These are phyloP conservation scores for Sisymbrium altissimum DNA, from an alignment of 345 rosid genomes.

Conservation along the genomic window DNA sequence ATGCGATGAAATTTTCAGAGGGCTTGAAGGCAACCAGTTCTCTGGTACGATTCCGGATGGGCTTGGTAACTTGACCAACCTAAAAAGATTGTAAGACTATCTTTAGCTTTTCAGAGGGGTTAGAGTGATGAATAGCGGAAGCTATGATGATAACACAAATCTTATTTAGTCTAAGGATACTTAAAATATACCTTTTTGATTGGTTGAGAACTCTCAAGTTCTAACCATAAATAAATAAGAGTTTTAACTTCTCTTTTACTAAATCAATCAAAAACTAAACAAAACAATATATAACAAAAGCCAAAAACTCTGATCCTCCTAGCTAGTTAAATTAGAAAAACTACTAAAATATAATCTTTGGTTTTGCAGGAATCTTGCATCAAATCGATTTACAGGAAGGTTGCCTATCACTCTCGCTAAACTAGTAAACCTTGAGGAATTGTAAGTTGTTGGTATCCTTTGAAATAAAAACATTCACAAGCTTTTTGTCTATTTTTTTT, in stretches of 20 bases:
- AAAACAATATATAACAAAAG: too few relatives aligned
- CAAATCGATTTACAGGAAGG: slow-evolving; percentile 39
- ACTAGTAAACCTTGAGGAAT: slow-evolving; percentile 30
- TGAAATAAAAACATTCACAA: not conserved
- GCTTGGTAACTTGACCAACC: slow-evolving; percentile 34
- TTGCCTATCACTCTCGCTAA: slow-evolving; percentile 33
- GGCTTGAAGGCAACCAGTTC: not conserved
- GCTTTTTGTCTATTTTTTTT: not conserved
- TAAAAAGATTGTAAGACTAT: slow-evolving; percentile 41
- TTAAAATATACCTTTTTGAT: too few relatives aligned
- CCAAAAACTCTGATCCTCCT: too few relatives aligned
- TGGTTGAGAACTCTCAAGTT: too few relatives aligned
- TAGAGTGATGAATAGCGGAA: too few relatives aligned
- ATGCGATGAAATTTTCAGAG: not conserved
- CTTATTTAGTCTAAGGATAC: too few relatives aligned
- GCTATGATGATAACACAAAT: too few relatives aligned
- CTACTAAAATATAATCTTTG: too few relatives aligned
- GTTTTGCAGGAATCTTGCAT: slow-evolving; percentile 37
- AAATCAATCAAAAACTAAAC: too few relatives aligned
- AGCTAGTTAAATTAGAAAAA: too few relatives aligned
- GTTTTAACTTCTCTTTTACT: too few relatives aligned
- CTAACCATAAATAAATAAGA: too few relatives aligned
- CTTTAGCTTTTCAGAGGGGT: not conserved
- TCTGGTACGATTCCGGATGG: not conserved
- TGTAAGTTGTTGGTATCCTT: not conserved